A percentile compares a stretch with the other conserved stretches of the same genome.
phyloP scores from a whole-genome alignment of 257 asterid genomes.

The Solanum arcanum region DNA sequence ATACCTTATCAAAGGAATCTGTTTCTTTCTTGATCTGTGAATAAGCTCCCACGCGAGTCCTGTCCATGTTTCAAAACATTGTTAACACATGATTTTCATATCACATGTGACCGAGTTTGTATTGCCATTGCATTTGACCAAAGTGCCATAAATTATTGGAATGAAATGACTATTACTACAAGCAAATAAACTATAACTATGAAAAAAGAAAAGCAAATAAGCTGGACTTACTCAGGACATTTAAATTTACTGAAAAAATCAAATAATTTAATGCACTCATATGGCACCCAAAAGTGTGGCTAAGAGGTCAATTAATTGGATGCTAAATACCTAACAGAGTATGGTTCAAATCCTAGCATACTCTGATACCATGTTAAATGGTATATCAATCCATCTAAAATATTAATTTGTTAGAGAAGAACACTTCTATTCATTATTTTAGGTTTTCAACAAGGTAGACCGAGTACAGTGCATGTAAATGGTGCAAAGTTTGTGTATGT shows the following conservation, averaged over 20 bases:
- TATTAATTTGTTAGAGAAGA: neutral
- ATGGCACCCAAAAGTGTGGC: neutral
- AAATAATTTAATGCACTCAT: neutral
- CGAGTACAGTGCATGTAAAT: neutral
- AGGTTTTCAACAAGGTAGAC: neutral
- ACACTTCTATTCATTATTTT: neutral
- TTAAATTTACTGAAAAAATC: neutral
- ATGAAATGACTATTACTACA: neutral
- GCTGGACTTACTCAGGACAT: neutral
- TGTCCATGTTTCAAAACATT: conserved; percentile 28
- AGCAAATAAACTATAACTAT: neutral
- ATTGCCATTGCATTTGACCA: neutral
- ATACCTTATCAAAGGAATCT: conserved; percentile 85
- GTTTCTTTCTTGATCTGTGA: conserved; percentile 42
- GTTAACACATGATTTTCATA: neutral
- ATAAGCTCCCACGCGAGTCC: conserved; percentile 24
- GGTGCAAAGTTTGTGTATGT: neutral
- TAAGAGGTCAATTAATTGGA: neutral
- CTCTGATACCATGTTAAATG: neutral
- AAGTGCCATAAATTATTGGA: neutral
- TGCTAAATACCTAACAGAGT: neutral
- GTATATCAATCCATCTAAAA: neutral
- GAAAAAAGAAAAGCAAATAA: neutral
- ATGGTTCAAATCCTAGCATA: neutral
- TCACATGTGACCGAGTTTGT: neutral